Evolutionary conservation across 2,329 filamentous ascomycete genomes (phyloP).

Genomic region (Aspergillus thermomutatus): DNA sequence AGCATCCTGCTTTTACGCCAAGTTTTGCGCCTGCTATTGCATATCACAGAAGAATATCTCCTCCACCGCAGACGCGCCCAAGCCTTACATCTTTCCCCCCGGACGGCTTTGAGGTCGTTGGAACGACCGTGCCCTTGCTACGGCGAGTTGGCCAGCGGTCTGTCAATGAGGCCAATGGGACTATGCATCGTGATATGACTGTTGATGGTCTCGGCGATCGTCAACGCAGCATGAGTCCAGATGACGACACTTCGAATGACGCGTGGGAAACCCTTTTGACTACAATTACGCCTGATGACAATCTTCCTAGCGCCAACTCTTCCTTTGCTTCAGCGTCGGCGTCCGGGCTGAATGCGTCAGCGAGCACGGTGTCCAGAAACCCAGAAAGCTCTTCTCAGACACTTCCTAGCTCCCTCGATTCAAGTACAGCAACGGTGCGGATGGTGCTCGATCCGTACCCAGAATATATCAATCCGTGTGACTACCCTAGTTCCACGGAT

Average conservation of each 20-base stretch:
- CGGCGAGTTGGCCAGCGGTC: conserved; percentile 36
- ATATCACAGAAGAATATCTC: conserved; percentile 24
- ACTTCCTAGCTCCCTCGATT: conserved; percentile 23
- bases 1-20: conserved; percentile 35
- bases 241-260: conserved; percentile 49
- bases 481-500: conserved; percentile 33
- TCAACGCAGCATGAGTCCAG: conserved; percentile 73
- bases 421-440: conserved; percentile 19
- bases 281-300: conserved; percentile 77
- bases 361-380: conserved; percentile 30
- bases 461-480: conserved; percentile 36
- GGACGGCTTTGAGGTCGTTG: conserved; percentile 17
- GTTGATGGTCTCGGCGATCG: conserved; percentile 80
- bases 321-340: conserved; percentile 67
- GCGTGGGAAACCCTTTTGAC: conserved; percentile 78
- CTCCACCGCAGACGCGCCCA: conserved; percentile 11
- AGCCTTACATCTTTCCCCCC: conserved; percentile 23
- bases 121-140: conserved; percentile 23
- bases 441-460: conserved; percentile 34
- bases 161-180: conserved; percentile 20
- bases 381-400: conserved; percentile 45
- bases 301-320: conserved; percentile 73
- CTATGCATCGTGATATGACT: conserved; percentile 16
- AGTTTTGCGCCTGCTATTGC: conserved; percentile 44
- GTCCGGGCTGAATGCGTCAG: conserved; percentile 24